Percentiles rank a stretch among this genome's conserved stretches.
phyloP scores from a whole-genome alignment of 768 basidiomycete species.

The Boletus speciosus region DNA sequence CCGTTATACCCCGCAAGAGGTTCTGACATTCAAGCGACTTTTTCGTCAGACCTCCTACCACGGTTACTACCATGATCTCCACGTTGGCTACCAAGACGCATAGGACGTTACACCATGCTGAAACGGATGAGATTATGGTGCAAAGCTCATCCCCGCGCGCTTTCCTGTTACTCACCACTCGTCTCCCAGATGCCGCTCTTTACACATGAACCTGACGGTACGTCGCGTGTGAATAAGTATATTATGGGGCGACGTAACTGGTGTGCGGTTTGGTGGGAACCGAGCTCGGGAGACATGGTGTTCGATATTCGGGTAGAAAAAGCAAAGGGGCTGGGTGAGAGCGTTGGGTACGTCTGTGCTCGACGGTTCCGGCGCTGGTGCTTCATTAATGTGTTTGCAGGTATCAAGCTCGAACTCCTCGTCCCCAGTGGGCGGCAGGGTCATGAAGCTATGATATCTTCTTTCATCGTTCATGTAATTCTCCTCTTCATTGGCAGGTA shows the following conservation, averaged over 20 bases:
- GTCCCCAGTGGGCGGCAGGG: conserved; percentile 38
- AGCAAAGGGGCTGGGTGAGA: conserved; percentile 76
- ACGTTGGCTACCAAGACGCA: conserved; percentile 78
- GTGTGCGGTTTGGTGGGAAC: conserved; percentile 66
- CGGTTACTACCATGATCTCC: conserved; percentile 78
- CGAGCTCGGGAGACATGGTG: conserved; percentile 55
- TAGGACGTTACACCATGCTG: conserved; percentile 73
- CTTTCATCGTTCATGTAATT: neutral
- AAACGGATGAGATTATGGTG: conserved; percentile 90
- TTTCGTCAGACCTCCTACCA: conserved; percentile 52
- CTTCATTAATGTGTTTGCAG: conserved; percentile 25
- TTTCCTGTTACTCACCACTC: neutral
- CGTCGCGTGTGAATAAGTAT: conserved; percentile 60
- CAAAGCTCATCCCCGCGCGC: neutral
- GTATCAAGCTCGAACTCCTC: conserved; percentile 43
- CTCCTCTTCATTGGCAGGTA: neutral
- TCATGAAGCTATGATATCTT: conserved; percentile 2
- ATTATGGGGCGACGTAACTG: conserved; percentile 92
- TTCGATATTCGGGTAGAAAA: conserved; percentile 89
- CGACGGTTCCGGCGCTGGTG: neutral
- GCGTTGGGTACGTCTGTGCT: conserved; percentile 57
- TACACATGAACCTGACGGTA: conserved; percentile 70
- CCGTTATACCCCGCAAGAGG: neutral
- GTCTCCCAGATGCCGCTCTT: conserved; percentile 68
- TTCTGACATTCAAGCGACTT: neutral